Base-by-base conservation (phyloP, 495 filamentous ascomycete genomes). In the Penicillium soppii region DNA sequence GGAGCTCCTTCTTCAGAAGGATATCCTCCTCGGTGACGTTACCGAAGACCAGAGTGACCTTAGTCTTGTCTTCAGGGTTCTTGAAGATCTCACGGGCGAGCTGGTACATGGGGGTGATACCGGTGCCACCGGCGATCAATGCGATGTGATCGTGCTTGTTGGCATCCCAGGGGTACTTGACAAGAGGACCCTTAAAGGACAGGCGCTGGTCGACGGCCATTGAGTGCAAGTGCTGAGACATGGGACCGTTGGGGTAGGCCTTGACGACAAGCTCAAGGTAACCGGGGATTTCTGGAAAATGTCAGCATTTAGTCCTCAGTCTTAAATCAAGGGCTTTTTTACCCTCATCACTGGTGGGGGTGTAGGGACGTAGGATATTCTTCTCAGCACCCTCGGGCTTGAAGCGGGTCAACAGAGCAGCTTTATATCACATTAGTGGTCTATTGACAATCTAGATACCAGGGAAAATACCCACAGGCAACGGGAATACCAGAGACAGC, bases 141-240 rank as follows among this genome's bases (percentile, higher is more conserved):
- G 81, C 84, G 67, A 98, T 85, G 74, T 97, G 92, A 27, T 88
- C 73, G 75, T 97, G 94, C 85, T 96, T 97, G 79, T 98, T 98
- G 54, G 88, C 58, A 33, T 81, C 63, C 91, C 91, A 97, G 20
- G 83, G 77, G 73, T 97, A 98, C 73, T 98, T 98, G 50, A 90
- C 88, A 15, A 98, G 81, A 1, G 94, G 94, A 13, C 94, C 94
- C 77, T 98, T 98, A 77, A 97, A 82, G 27, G 90, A 84, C 38
- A 98, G 82, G 27, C 77, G 73, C 68, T 97, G 84, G 58, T 88
- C 85, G 47, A 86, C 82, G 26, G 75, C 76, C 89, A 98, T 82
- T 57, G 78, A 79, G 76, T 97, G 91, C 13, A 98, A 43, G 71
- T 96, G 87, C 51, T 84, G 80, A 43, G 86, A 91, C 95, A 98